Evolutionary conservation across 805 yeast species (phyloP), one percentile per base, ranked within the genome.

Genomic region (Yamadazyma sp.): DNA sequence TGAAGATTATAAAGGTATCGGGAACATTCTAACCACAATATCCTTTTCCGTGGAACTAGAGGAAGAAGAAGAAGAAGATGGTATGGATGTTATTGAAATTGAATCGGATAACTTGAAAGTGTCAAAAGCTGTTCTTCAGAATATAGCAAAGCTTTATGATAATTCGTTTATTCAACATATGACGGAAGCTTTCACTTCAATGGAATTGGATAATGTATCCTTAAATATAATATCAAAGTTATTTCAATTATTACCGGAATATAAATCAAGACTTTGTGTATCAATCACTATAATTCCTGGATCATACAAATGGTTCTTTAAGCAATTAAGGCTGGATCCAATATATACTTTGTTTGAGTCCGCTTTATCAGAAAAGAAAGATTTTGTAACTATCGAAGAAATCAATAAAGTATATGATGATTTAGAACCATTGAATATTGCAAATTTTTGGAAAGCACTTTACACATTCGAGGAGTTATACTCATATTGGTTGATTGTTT

Each of bases 401-500:
- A 35, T 48, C 21, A 24, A 12, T 4, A 17, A 29, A 8, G n/a
- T 44, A 17, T 45, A 49, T 23, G 18, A 9, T 9, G 23, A 24
- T 7, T 7, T 37, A 11, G 19, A 35, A 1, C 9, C 9, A 7
- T 13, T 17, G 1, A 31, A 39, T 5, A 22, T 36, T 1, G 39
- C 33, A 5, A 31, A 30, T 2, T 67, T 66, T 33, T 65, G 69
- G 65, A 53, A 55, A 21, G 42, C 52, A 5, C 50, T 82, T 2
- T 65, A 61, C 28, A 51, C 80, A 0, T 73, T 79, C 40, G 66
- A 81, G 38, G 86, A 83, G 43, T 50, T 82, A 7, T 71, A 78
- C 40, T 77, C 87, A 1, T 82, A 79, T 47, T 75, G 84, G 75
- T 56, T 84, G 27, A 70, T 76, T 17, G 76, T 84, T 7, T 73